Conservation (phyloP, 768 basidiomycete genomes). For the Suillus occidentalis region DNA sequence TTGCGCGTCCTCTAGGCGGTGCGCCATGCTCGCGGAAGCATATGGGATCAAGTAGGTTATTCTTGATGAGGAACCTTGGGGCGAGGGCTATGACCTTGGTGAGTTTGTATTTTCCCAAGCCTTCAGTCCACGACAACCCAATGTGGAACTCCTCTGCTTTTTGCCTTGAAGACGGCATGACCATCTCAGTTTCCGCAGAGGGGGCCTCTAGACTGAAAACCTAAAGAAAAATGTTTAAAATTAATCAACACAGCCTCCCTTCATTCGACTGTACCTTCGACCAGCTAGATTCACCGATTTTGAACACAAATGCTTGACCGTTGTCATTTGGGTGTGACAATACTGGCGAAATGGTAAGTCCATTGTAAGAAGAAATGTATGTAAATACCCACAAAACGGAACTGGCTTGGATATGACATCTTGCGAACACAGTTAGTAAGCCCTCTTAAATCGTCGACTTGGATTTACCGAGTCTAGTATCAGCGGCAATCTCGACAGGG, state of each 20-base stretch:
- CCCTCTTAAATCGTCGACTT: neutral
- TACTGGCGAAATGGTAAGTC: constrained; percentile 48
- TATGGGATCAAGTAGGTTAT: constrained; percentile 66
- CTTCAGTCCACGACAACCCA: constrained; percentile 91
- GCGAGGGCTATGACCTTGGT: constrained; percentile 90
- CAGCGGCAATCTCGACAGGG: constrained; percentile 83
- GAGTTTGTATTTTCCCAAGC: constrained; percentile 95
- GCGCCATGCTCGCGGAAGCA: constrained; percentile 86
- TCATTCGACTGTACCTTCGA: constrained; percentile 60
- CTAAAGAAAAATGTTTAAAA: constrained; percentile 35
- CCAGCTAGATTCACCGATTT: constrained; percentile 82
- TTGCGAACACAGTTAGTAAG: constrained; percentile 20
- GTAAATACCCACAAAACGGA: constrained; percentile 76
- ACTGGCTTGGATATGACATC: constrained; percentile 51
- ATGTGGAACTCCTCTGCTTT: constrained; percentile 71
- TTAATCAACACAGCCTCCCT: constrained; percentile 4
- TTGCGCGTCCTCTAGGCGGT: constrained; percentile 57
- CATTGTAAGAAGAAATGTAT: constrained; percentile 3
- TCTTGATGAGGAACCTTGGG: constrained; percentile 90
- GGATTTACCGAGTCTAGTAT: constrained; percentile 57
- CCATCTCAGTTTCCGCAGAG: constrained; percentile 82
- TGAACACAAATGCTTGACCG: constrained; percentile 83
- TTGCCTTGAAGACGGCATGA: constrained; percentile 62
- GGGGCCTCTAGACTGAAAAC: constrained; percentile 90
- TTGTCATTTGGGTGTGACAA: constrained; percentile 80